phyloP scores from a whole-genome alignment of 257 asterid genomes.

The Penstemon davidsonii region DNA sequence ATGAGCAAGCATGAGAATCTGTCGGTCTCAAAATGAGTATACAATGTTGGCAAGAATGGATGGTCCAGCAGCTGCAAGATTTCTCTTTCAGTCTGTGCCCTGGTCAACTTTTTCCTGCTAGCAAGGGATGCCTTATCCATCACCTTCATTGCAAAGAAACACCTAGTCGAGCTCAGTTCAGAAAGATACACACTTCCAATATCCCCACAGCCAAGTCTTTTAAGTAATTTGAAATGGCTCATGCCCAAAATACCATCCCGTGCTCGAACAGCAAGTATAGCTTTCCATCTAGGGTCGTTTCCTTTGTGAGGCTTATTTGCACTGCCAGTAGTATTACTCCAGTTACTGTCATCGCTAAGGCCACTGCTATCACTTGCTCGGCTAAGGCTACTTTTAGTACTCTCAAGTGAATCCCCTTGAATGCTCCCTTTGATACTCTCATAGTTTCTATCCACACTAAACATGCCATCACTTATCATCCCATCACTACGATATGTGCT shows the following conservation, averaged over 20 bases:
- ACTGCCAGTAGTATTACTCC: constrained; percentile 59
- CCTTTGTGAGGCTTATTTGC: constrained; percentile 62
- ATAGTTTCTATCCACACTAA: constrained; percentile 43
- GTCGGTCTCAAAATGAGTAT: constrained; percentile 56
- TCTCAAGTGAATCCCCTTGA: constrained; percentile 51
- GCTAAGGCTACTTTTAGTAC: constrained; percentile 52
- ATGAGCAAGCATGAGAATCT: constrained; percentile 55
- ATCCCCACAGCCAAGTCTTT: constrained; percentile 58
- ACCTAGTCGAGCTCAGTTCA: constrained; percentile 48
- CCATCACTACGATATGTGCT: constrained; percentile 55
- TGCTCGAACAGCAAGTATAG: constrained; percentile 46
- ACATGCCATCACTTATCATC: constrained; percentile 55
- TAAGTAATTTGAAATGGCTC: constrained; percentile 56
- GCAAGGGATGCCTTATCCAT: constrained; percentile 63
- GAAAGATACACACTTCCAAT: constrained; percentile 65
- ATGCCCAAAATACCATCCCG: constrained; percentile 59
- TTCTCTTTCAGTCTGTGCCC: constrained; percentile 53
- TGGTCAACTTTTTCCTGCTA: constrained; percentile 45
- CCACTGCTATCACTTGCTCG: constrained; percentile 57
- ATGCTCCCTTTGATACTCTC: constrained; percentile 38
- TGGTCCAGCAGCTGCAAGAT: constrained; percentile 63
- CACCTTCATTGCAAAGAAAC: constrained; percentile 57
- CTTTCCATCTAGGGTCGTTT: constrained; percentile 64
- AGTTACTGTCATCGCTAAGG: constrained; percentile 60
- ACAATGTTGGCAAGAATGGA: constrained; percentile 59